Evolutionary conservation across 208 protist genomes (phyloP).

Genomic region (Trypanosoma platydactyli): DNA sequence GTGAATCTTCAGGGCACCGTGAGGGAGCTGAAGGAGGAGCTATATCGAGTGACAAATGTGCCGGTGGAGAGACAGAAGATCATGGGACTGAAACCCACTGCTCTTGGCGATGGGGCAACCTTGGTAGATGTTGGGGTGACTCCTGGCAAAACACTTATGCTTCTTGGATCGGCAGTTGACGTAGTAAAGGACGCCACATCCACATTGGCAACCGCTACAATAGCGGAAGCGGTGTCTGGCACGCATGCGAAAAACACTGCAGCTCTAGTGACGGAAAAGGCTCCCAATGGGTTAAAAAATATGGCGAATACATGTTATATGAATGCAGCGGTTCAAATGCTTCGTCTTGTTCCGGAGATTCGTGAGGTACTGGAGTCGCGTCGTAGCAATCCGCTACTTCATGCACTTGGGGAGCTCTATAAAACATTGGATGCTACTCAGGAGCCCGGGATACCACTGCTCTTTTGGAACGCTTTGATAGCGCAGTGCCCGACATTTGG

Average conservation of each 20-base stretch:
- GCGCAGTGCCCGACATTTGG: conserved; percentile 56
- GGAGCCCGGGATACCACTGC: conserved; percentile 42
- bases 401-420: conserved; percentile 38
- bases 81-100: conserved; percentile 57
- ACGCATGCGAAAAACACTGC: conserved; percentile 13
- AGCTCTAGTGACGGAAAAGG: conserved; percentile 22
- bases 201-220: not conserved
- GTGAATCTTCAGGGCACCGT: conserved; percentile 46
- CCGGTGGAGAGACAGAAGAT: conserved; percentile 86
- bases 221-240: conserved; percentile 26
- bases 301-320: conserved; percentile 91
- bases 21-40: conserved; percentile 45
- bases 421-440: conserved; percentile 38
- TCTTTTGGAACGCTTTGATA: conserved; percentile 55
- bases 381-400: conserved; percentile 40
- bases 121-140: conserved; percentile 43
- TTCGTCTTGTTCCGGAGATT: conserved; percentile 78
- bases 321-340: conserved; percentile 84
- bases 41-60: conserved; percentile 58
- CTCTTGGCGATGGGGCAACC: conserved; percentile 32
- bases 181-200: conserved; percentile 23
- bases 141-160: conserved; percentile 70
- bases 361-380: conserved; percentile 36
- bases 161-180: conserved; percentile 69
- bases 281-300: conserved; percentile 60